A percentile compares a stretch with the other conserved stretches of the same genome.
Evolutionary conservation across 139 green algal species (phyloP).

Genomic region (Limnomonas spitsbergensis): DNA sequence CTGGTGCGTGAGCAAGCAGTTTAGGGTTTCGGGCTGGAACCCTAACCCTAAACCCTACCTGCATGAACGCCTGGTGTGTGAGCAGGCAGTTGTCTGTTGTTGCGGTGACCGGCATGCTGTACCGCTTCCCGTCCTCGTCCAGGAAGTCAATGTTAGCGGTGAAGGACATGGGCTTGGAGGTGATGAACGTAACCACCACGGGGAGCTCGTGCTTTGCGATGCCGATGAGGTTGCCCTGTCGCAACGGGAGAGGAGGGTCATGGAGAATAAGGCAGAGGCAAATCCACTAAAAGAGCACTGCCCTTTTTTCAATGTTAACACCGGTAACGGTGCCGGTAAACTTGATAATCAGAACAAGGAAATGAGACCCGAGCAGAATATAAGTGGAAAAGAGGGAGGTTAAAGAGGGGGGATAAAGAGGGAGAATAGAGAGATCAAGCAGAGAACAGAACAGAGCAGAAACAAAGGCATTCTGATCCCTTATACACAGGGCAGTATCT

Average conservation of each 20-base stretch:
- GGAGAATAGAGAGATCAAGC: no score
- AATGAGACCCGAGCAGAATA: no score
- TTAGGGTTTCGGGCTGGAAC: no score
- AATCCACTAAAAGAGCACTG: no score
- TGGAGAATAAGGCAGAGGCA: not conserved
- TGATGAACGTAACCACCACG: constrained; percentile 64
- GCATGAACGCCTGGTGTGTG: constrained; percentile 28
- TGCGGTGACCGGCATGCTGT: constrained; percentile 57
- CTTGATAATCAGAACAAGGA: no score
- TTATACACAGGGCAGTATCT: no score
- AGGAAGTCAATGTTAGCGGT: constrained; percentile 73
- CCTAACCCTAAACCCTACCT: not conserved
- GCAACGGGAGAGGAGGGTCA: constrained; percentile 20
- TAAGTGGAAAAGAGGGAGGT: no score
- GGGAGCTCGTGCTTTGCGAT: constrained; percentile 72
- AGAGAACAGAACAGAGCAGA: not conserved
- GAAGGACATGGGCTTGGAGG: constrained; percentile 62
- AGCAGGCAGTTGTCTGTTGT: constrained; percentile 70
- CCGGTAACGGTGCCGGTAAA: not conserved
- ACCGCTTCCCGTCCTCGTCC: constrained; percentile 68
- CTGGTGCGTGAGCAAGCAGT: constrained; percentile 57
- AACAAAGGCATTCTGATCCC: not conserved
- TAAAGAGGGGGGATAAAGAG: no score
- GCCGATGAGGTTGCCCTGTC: constrained; percentile 65
- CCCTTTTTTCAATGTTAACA: not conserved